Percentiles rank a stretch among this genome's conserved stretches.
Conservation (phyloP, 1,284 basidiomycete genomes). For the Austroboletus rostrupii region DNA sequence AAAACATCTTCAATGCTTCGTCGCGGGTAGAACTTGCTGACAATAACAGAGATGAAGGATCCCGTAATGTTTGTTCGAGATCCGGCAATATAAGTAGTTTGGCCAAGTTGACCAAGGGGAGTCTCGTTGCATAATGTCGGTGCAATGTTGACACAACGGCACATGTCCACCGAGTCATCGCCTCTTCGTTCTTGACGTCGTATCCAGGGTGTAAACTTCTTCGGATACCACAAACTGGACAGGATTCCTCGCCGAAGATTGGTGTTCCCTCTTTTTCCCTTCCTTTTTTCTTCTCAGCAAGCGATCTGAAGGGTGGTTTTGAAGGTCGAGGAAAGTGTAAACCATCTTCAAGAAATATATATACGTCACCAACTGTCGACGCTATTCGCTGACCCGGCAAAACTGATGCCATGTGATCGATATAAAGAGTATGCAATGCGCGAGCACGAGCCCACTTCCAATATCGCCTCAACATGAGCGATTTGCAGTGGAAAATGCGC, state of each 20-base stretch:
- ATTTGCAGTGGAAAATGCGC: not conserved
- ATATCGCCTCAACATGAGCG: constrained; percentile 5
- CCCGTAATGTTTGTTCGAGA: constrained; percentile 14
- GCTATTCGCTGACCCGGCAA: constrained; percentile 25
- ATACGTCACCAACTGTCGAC: constrained; percentile 54
- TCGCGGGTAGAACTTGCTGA: constrained; percentile 1
- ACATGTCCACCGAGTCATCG: constrained; percentile 21
- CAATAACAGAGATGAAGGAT: not conserved
- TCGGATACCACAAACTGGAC: constrained; percentile 30
- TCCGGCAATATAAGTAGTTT: constrained; percentile 15
- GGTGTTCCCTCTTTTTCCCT: constrained; percentile 24
- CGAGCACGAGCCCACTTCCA: constrained; percentile 60
- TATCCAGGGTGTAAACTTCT: constrained; percentile 24
- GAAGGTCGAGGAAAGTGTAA: constrained; percentile 43
- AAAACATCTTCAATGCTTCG: constrained; percentile 8
- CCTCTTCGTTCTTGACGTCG: constrained; percentile 21
- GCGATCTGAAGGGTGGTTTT: constrained; percentile 3
- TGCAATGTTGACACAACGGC: constrained; percentile 22
- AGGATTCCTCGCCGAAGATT: constrained; percentile 20
- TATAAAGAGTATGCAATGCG: constrained; percentile 49
- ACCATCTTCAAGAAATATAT: constrained; percentile 53
- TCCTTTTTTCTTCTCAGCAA: constrained; percentile 26
- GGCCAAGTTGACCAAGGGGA: constrained; percentile 22
- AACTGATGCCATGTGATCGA: constrained; percentile 19
- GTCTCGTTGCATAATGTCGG: constrained; percentile 16